Evolutionary conservation across 495 filamentous ascomycete genomes (phyloP).

Genomic region (Bacidia rubella): DNA sequence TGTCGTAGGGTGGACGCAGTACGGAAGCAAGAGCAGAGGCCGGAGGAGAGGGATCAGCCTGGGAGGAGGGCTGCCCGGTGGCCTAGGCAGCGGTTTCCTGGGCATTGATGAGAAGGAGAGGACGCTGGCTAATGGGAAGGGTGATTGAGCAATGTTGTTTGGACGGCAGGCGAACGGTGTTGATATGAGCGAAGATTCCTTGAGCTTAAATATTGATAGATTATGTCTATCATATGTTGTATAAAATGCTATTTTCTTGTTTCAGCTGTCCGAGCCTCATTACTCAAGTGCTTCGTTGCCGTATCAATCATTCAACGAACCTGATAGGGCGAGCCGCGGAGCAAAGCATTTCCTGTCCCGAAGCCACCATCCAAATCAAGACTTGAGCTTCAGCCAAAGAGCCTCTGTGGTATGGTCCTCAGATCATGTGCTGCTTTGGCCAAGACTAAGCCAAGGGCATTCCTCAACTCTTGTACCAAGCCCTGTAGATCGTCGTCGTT

Average conservation of each 20-base stretch:
- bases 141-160: constrained; percentile 42
- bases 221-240: no score
- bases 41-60: constrained; percentile 30
- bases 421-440: not conserved
- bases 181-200: not conserved
- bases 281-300: no score
- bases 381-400: not conserved
- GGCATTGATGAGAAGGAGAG: constrained; percentile 73
- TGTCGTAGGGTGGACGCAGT: not conserved
- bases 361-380: no score
- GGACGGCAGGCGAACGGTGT: not conserved
- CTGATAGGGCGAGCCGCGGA: no score
- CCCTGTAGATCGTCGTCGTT: no score
- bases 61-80: constrained; percentile 26
- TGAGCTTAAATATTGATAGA: no score
- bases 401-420: not conserved
- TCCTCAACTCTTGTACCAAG: no score
- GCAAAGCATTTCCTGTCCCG: no score
- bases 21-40: constrained; percentile 30
- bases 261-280: no score
- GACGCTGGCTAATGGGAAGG: constrained; percentile 58
- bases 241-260: no score
- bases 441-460: no score
- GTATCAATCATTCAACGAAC: no score
- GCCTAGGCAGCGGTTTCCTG: constrained; percentile 40